Evolutionary conservation across 257 asterid genomes (phyloP), one percentile per base, ranked within the genome.

Genomic region (Solanum lignicaule): DNA sequence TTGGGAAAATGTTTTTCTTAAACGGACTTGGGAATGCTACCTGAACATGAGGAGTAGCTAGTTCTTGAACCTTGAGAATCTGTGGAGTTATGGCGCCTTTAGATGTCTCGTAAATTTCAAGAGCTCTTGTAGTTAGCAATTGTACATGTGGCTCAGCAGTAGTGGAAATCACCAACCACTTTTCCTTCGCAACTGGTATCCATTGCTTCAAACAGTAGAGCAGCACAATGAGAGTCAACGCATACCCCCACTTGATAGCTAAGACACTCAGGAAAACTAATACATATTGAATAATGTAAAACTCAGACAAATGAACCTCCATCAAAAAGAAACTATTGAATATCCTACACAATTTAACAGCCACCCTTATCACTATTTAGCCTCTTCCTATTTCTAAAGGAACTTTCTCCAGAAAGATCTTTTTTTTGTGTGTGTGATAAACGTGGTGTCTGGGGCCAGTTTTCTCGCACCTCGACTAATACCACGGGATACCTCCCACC

Each of bases 21-120:
- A 81, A 62, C n/a, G 15, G 65, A 23, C 36, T 39, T 32, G 84
- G 35, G 32, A 29, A 25, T 84, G 32, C 31, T 90, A 95, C 99
- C 96, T 93, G 99, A 89, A 88, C 87, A 90, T 95, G 94, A 87
- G 99, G 98, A 92, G 88, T 88, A 36, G 93, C 93, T 46, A 94
- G 90, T 91, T 95, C 98, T 91, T 92, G 95, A 73, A 85, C 95
- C 91, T 92, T 94, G 86, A 92, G 72, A 85, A 95, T 73, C 89
- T 93, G 99, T 41, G 98, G 99, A 83, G 94, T 92, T 75, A 90
- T 92, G 87, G 93, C 90, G 62, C 89, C 86, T 91, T 90, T 95
- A 27, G 99, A 93, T 38, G 91, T 89, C 90, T 87, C 93, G 84
- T 95, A 97, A 83, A 91, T 90, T 93, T 94, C 98, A 76, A 92